These are phyloP conservation scores for Diplosphaera chodatii DNA, from an alignment of 139 green algal species.

Conservation along the genomic window DNA sequence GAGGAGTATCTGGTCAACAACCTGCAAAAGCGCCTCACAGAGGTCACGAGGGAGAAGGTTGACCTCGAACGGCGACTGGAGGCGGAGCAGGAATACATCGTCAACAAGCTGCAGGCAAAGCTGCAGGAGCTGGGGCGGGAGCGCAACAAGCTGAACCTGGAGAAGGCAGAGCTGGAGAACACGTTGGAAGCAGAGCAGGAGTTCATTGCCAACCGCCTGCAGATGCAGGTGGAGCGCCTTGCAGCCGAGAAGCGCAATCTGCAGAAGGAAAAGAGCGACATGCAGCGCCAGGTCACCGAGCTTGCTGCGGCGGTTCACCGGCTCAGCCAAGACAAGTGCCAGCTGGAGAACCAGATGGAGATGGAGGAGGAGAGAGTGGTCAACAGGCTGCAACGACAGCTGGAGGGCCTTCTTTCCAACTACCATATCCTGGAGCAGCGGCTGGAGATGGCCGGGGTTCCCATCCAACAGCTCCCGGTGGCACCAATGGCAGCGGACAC, in stretches of 20 bases:
- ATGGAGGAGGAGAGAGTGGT: constrained; percentile 61
- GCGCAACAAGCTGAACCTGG: constrained; percentile 44
- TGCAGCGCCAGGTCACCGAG: constrained; percentile 58
- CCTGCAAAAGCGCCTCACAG: constrained; percentile 62
- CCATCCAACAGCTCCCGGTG: constrained; percentile 1
- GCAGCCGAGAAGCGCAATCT: constrained; percentile 56
- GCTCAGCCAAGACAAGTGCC: constrained; percentile 43
- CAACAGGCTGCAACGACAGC: constrained; percentile 66
- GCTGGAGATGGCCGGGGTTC: constrained; percentile 35
- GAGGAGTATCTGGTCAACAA: constrained; percentile 79
- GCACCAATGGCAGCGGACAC: not conserved
- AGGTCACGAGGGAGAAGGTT: constrained; percentile 56
- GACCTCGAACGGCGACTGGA: constrained; percentile 52
- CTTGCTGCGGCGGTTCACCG: constrained; percentile 38
- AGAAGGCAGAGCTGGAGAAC: constrained; percentile 65
- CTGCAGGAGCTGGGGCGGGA: constrained; percentile 25
- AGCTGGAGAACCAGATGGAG: constrained; percentile 52
- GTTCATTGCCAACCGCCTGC: constrained; percentile 75
- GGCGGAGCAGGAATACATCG: constrained; percentile 48
- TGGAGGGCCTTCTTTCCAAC: constrained; percentile 45
- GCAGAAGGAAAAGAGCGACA: constrained; percentile 51
- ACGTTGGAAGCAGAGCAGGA: constrained; percentile 60
- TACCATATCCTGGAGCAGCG: constrained; percentile 44
- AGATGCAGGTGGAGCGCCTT: constrained; percentile 60
- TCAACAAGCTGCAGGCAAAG: constrained; percentile 14